phyloP scores from a whole-genome alignment of 2,329 filamentous ascomycete species.

The Cladobotryum protrusum region DNA sequence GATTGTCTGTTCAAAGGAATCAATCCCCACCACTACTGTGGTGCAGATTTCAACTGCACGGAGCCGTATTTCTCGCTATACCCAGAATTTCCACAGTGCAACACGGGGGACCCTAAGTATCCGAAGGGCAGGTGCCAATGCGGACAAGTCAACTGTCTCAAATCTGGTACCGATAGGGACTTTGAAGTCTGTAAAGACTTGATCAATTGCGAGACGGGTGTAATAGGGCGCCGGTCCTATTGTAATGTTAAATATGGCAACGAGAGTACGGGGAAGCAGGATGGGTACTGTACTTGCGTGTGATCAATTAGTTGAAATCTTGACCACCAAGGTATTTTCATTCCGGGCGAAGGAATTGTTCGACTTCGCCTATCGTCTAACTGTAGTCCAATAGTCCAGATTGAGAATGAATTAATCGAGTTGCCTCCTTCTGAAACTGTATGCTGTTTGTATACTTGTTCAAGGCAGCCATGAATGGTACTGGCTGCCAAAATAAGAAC shows the following conservation, averaged over 20 bases:
- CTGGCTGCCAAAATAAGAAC: no score
- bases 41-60: not conserved
- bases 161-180: conserved; percentile 3
- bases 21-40: conserved; percentile 8
- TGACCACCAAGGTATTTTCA: no score
- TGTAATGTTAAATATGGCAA: conserved; percentile 5
- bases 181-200: conserved; percentile 5
- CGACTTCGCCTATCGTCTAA: no score
- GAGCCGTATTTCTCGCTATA: conserved; percentile 9
- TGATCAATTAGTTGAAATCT: no score
- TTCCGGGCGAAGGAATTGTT: no score
- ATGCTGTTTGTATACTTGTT: no score
- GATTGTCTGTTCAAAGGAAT: conserved; percentile 3
- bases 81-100: conserved; percentile 13
- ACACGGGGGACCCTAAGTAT: conserved; percentile 2
- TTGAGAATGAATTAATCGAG: no score
- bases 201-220: conserved; percentile 2
- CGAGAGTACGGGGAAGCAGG: not conserved
- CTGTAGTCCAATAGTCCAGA: no score
- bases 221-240: not conserved
- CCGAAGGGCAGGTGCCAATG: conserved; percentile 10
- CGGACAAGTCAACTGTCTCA: conserved; percentile 6
- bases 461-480: no score
- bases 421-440: no score
- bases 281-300: conserved; percentile 14